Evolutionary conservation across 192 early-diverging fungal genomes (phyloP), one percentile per base, ranked within the genome.

Genomic region (Backusella sp.): DNA sequence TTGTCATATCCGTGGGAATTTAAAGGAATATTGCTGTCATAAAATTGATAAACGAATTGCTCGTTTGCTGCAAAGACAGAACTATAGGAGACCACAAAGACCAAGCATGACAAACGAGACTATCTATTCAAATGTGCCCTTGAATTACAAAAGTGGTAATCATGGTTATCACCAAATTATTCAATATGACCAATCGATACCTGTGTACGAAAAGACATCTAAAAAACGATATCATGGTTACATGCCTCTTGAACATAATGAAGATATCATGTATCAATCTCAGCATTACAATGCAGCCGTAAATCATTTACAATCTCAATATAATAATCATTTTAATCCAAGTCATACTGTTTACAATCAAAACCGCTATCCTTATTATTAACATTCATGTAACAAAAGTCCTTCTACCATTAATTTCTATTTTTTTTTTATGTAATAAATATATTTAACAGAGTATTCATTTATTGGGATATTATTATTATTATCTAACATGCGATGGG

Each of bases 21-120:
- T 96, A 70, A 96, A 96, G 81, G 95, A 96, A 77, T 96, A 92
- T 78, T 94, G 92, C 68, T 94, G 91, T 68, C 93, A 95, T 85
- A 94, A 94, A 82, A 87, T 96, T 32, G 95, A 96, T 82, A 96
- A 95, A 81, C 53, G 53, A 26, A 23, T 56, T 56, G 9, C 53
- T 21, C n/a, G 53, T 11, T 56, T 56, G 21, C 53, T 56, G 6
- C 53, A 56, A 56, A n/a, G n/a, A 26, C 53, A 56, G 21, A 23
- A 56, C 23, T 56, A 56, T 19, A 56, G 3, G n/a, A 56, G 19
- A 23, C 9, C n/a, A 3, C n/a, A 56, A 23, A 56, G 53, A 21
- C n/a, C 8, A 23, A 21, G 53, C 7, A 56, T 56, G 8, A 56
- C 21, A 26, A 23, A 56, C 11, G 53, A 56, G 21, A n/a, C 49